A percentile compares a stretch with the other conserved stretches of the same genome.
Conservation (phyloP, 1,284 basidiomycete genomes). For the Leccinum variabile region DNA sequence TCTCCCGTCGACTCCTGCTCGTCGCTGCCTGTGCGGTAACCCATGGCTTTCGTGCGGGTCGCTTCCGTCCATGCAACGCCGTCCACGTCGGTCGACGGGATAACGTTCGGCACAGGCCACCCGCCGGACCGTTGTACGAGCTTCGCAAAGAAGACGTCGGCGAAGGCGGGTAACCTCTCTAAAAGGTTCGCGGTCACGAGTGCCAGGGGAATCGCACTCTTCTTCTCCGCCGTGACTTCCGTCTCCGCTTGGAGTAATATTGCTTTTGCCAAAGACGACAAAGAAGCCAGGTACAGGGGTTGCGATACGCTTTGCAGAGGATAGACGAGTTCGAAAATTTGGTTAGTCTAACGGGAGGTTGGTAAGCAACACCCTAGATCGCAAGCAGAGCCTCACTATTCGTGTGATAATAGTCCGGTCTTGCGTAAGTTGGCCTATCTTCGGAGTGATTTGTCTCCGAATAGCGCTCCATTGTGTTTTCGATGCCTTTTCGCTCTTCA, state of each 20-base stretch:
- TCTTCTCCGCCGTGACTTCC: slow-evolving; percentile 89
- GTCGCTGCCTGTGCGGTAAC: slow-evolving; percentile 48
- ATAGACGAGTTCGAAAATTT: slow-evolving; percentile 58
- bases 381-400: slow-evolving; percentile 55
- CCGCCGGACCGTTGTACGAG: slow-evolving; percentile 79
- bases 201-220: slow-evolving; percentile 82
- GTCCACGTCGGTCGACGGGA: slow-evolving; percentile 52
- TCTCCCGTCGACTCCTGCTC: slow-evolving; percentile 56
- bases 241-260: slow-evolving; percentile 93
- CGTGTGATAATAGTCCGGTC: slow-evolving; percentile 67
- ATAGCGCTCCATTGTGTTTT: slow-evolving; percentile 61
- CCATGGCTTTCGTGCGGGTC: slow-evolving; percentile 67
- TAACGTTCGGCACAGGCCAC: slow-evolving; percentile 60
- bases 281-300: slow-evolving; percentile 70
- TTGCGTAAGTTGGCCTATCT: too few species aligned
- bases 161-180: slow-evolving; percentile 45
- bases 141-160: slow-evolving; percentile 80
- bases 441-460: slow-evolving; percentile 85
- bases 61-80: slow-evolving; percentile 56
- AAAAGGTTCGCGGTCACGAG: slow-evolving; percentile 57
- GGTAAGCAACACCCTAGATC: slow-evolving; percentile 9
- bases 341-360: slow-evolving; percentile 53
- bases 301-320: slow-evolving; percentile 40
- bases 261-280: slow-evolving; percentile 86
- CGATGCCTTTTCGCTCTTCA: slow-evolving; percentile 63